Conservation (phyloP, 768 basidiomycete species). For the Cystoderma amianthinum region DNA sequence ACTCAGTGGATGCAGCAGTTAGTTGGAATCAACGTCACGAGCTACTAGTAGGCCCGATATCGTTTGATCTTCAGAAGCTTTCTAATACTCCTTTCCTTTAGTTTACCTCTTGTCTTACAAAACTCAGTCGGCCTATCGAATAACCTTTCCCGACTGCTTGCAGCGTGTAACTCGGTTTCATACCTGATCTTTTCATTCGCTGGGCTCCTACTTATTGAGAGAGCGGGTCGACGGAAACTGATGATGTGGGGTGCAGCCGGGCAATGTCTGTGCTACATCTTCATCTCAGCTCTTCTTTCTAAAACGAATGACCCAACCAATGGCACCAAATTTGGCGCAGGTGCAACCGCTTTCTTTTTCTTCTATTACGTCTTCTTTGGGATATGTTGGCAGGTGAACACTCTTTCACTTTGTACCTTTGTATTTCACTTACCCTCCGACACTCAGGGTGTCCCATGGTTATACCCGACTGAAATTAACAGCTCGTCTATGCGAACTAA, state of each 20-base stretch:
- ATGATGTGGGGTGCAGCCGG: conserved; percentile 51
- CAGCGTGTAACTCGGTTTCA: conserved; percentile 44
- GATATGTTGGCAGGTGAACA: conserved; percentile 42
- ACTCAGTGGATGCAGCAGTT: conserved; percentile 49
- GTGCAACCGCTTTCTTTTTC: conserved; percentile 43
- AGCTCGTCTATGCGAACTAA: conserved; percentile 43
- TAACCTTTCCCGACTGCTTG: conserved; percentile 38
- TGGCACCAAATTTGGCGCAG: conserved; percentile 30
- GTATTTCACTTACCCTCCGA: neutral
- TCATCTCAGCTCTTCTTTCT: conserved; percentile 34
- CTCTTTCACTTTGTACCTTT: neutral
- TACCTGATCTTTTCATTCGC: conserved; percentile 42
- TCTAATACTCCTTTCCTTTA: conserved; percentile 7
- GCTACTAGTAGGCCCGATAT: conserved; percentile 33
- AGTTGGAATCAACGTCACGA: conserved; percentile 44
- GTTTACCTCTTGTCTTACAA: conserved; percentile 40
- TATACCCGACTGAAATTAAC: conserved; percentile 46
- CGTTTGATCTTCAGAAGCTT: neutral
- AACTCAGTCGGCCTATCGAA: conserved; percentile 46
- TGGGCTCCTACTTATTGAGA: conserved; percentile 39
- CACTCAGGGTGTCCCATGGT: conserved; percentile 39
- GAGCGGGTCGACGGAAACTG: conserved; percentile 38
- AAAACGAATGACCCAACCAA: conserved; percentile 20
- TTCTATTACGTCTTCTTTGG: conserved; percentile 45
- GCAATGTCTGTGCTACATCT: conserved; percentile 38